Conservation (phyloP, 2,329 filamentous ascomycete species). For the Aspergillus awamori region DNA sequence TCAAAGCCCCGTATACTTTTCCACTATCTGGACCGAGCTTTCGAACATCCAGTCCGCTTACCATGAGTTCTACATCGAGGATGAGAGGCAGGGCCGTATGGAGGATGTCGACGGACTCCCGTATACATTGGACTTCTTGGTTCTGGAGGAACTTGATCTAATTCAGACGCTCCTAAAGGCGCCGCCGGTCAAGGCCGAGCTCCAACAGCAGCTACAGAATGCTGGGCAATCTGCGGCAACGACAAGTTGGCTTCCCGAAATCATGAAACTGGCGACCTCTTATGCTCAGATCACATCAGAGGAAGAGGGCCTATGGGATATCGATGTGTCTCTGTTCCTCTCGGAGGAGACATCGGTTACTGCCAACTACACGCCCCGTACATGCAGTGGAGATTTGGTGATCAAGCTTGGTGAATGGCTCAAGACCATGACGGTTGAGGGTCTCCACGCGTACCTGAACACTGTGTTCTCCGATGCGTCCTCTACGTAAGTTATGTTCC, state of each 20-base stretch:
- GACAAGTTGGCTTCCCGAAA: constrained; percentile 80
- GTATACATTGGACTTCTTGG: constrained; percentile 89
- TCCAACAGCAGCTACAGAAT: constrained; percentile 75
- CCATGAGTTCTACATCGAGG: constrained; percentile 80
- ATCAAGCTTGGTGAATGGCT: constrained; percentile 95
- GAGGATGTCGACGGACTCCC: constrained; percentile 91
- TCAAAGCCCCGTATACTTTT: constrained; percentile 81
- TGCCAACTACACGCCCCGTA: constrained; percentile 92
- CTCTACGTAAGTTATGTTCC: constrained; percentile 35
- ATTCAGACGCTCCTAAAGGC: constrained; percentile 89
- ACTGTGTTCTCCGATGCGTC: constrained; percentile 63
- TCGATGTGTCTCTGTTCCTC: constrained; percentile 92
- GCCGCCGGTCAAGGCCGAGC: constrained; percentile 81
- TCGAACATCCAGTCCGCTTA: constrained; percentile 72
- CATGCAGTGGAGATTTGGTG: constrained; percentile 86
- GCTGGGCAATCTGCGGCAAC: constrained; percentile 61
- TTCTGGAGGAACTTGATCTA: constrained; percentile 93
- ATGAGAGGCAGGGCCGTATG: constrained; percentile 81
- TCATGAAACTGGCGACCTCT: constrained; percentile 80
- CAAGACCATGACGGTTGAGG: constrained; percentile 72
- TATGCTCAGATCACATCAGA: constrained; percentile 91
- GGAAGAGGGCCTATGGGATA: constrained; percentile 93
- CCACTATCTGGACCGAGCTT: constrained; percentile 86
- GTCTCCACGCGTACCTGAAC: constrained; percentile 75
- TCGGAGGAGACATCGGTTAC: constrained; percentile 94